Evolutionary conservation across 805 yeast species (phyloP).

Genomic region (Barnettozyma vustinii): DNA sequence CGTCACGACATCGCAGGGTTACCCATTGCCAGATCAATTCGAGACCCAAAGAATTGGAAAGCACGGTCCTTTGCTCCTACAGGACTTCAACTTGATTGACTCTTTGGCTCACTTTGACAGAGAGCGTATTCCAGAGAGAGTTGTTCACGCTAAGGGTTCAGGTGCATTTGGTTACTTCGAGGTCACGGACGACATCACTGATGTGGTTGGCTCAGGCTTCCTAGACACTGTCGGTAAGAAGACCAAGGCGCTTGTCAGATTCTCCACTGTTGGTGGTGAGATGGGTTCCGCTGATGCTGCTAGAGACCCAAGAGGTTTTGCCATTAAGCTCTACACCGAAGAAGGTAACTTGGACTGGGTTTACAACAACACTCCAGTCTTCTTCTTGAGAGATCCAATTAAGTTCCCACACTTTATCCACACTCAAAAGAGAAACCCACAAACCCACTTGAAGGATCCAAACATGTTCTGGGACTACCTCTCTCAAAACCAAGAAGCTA

Average conservation of each 20-base stretch:
- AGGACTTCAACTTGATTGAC: slow-evolving; percentile 77
- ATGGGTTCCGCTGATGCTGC: slow-evolving; percentile 76
- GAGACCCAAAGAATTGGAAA: slow-evolving; percentile 72
- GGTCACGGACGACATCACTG: slow-evolving; percentile 80
- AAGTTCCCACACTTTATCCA: slow-evolving; percentile 87
- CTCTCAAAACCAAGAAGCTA: slow-evolving; percentile 62
- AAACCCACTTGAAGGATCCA: slow-evolving; percentile 71
- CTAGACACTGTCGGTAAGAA: slow-evolving; percentile 72
- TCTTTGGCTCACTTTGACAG: slow-evolving; percentile 83
- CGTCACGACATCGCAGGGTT: slow-evolving; percentile 69
- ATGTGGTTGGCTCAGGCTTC: slow-evolving; percentile 64
- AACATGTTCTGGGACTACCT: slow-evolving; percentile 80
- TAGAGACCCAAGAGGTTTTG: slow-evolving; percentile 84
- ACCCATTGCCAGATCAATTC: slow-evolving; percentile 71
- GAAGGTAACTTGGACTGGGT: slow-evolving; percentile 85
- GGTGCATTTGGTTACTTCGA: slow-evolving; percentile 88
- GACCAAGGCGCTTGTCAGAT: slow-evolving; percentile 66
- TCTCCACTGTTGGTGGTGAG: slow-evolving; percentile 88
- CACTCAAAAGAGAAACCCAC: slow-evolving; percentile 83
- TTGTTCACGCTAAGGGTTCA: slow-evolving; percentile 90
- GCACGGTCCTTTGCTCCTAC: slow-evolving; percentile 75
- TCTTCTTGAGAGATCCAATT: slow-evolving; percentile 78
- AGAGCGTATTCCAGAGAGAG: slow-evolving; percentile 89
- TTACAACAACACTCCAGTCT: slow-evolving; percentile 81
- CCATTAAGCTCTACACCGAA: slow-evolving; percentile 75